Evolutionary conservation across 2,329 filamentous ascomycete genomes (phyloP).

Genomic region (Penicillium fuscoglaucum): DNA sequence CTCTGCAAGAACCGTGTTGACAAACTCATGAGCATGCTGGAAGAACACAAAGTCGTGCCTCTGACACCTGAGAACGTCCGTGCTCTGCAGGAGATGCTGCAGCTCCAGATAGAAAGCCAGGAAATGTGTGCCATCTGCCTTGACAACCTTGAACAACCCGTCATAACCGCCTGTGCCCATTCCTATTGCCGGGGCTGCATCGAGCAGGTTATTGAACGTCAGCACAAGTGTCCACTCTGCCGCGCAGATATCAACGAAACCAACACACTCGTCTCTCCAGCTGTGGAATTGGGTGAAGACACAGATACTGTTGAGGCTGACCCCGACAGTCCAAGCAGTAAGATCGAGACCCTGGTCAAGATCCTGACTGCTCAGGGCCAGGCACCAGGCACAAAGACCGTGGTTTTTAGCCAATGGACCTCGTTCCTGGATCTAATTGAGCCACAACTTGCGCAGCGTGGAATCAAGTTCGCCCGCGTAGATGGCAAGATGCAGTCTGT

Average conservation of each 20-base stretch:
- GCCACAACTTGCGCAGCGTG: slow-evolving; percentile 61
- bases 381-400: slow-evolving; percentile 66
- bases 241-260: slow-evolving; percentile 65
- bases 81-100: slow-evolving; percentile 72
- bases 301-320: slow-evolving; percentile 56
- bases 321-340: slow-evolving; percentile 69
- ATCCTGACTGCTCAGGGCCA: slow-evolving; percentile 72
- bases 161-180: slow-evolving; percentile 85
- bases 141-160: slow-evolving; percentile 67
- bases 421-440: slow-evolving; percentile 75
- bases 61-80: slow-evolving; percentile 71
- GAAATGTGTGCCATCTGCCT: slow-evolving; percentile 84
- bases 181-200: slow-evolving; percentile 76
- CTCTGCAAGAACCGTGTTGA: slow-evolving; percentile 74
- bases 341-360: slow-evolving; percentile 75
- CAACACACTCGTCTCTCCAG: slow-evolving; percentile 65
- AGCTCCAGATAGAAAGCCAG: slow-evolving; percentile 73
- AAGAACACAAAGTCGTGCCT: slow-evolving; percentile 65
- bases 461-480: slow-evolving; percentile 68
- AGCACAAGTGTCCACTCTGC: slow-evolving; percentile 83
- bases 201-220: slow-evolving; percentile 68
- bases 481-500: slow-evolving; percentile 75
- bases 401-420: slow-evolving; percentile 82
- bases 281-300: slow-evolving; percentile 55
- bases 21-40: slow-evolving; percentile 68